These are phyloP conservation scores for Dactylellina leptospora DNA, from an alignment of 2,329 filamentous ascomycete genomes.

Conservation along the genomic window DNA sequence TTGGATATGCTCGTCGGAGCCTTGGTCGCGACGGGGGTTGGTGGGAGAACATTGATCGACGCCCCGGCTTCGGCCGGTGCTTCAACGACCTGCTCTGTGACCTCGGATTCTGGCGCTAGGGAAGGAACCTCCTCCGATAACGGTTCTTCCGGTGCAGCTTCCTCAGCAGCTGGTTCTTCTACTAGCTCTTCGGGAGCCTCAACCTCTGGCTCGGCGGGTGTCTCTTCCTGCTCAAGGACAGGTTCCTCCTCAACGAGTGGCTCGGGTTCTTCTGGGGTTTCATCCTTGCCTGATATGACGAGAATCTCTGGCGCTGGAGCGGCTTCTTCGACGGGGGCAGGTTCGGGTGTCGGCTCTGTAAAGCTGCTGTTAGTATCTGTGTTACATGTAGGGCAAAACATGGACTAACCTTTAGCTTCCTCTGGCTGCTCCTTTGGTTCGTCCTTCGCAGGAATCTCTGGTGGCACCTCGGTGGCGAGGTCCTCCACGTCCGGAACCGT, in stretches of 20 bases:
- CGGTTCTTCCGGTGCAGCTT: slow-evolving; percentile 7
- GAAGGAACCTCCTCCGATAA: not conserved
- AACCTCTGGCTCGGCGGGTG: slow-evolving; percentile 11
- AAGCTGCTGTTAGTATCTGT: slow-evolving; percentile 11
- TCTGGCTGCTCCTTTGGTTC: slow-evolving; percentile 7
- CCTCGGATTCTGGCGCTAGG: slow-evolving; percentile 14
- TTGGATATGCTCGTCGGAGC: slow-evolving; percentile 1
- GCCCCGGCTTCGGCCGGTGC: slow-evolving; percentile 23
- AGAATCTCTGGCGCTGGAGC: slow-evolving; percentile 22
- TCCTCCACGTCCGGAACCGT: slow-evolving; percentile 36
- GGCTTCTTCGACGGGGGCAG: slow-evolving; percentile 16
- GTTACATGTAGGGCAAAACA: not conserved
- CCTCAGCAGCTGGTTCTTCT: slow-evolving; percentile 20
- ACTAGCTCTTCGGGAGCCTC: slow-evolving; percentile 7
- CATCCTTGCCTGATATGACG: slow-evolving; percentile 30
- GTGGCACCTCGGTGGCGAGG: slow-evolving; percentile 22
- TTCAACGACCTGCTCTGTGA: slow-evolving; percentile 25
- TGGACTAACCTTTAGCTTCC: slow-evolving; percentile 10
- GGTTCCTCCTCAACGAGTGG: slow-evolving; percentile 21
- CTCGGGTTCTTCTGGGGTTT: slow-evolving; percentile 33
- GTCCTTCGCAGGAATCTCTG: slow-evolving; percentile 16
- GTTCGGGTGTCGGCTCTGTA: slow-evolving; percentile 28
- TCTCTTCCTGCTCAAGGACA: slow-evolving; percentile 19
- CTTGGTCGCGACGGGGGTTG: slow-evolving; percentile 29
- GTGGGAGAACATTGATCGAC: slow-evolving; percentile 45